Evolutionary conservation across 805 yeast species (phyloP), one percentile per base, ranked within the genome.

Genomic region (Ascoidea asiatica): DNA sequence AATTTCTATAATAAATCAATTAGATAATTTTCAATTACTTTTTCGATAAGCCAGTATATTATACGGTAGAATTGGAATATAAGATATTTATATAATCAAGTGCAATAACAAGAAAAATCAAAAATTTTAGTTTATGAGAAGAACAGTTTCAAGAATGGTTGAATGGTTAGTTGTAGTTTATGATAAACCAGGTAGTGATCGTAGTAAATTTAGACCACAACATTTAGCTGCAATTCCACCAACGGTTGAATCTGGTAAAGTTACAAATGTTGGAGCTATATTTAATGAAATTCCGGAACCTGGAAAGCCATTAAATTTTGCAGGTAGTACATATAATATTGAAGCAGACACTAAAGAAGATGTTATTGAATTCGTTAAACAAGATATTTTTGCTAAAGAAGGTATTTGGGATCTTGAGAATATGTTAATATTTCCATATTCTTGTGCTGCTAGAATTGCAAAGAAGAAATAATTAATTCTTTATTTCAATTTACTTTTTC

Each of bases 331-430:
- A 20, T 67, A 75, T 54, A 81, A 77, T 48, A 52, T 83, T 42
- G 64, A 67, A 47, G 90, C 90, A 35, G 77, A 77, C 43, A 65
- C 77, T 42, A 75, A 69, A 54, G 81, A 81, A 49, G 81, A 81
- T 50, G 78, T 81, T 8, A 49, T 80, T 40, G 83, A 77, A 38
- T 63, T 81, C 45, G 69, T 85, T 58, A 73, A 77, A 54, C 53
- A 64, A 42, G 95, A 85, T 56, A 58, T 77, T 35, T 85, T 78
- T 59, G 72, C 73, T 52, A 68, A 66, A 52, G 66, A 68, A 35
- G 89, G 87, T 1, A 71, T 85, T 48, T 85, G 94, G 95, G 94
- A 85, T 57, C 56, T 82, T 48, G 75, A 75, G 37, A 70, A 67
- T 44, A 79, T 73, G 18, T 55, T 78, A 50, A 73, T 81, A 37